Conservation (phyloP, 164 flowering plant species). For the Taxillus chinensis region DNA sequence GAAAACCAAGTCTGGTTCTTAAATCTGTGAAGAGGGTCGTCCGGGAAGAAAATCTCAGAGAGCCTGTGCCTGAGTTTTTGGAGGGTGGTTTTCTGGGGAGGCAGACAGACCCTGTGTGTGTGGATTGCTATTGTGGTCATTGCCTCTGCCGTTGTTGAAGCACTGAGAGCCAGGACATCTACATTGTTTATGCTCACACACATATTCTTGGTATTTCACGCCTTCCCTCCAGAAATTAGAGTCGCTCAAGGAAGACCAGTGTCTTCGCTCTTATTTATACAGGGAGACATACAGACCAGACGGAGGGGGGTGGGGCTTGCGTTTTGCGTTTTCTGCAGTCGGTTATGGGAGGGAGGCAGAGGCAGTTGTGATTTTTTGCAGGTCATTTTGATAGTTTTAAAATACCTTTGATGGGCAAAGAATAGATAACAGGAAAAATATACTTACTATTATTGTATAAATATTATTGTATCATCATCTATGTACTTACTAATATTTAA, state of each 20-base stretch:
- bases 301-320: too few species aligned
- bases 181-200: not conserved
- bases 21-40: not conserved
- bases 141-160: not conserved
- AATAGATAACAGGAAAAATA: too few species aligned
- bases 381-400: too few species aligned
- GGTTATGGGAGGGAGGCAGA: too few species aligned
- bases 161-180: not conserved
- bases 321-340: too few species aligned
- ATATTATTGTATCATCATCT: too few species aligned
- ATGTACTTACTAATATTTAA: too few species aligned
- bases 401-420: too few species aligned
- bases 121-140: not conserved
- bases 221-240: not conserved
- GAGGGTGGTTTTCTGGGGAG: not conserved
- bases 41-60: not conserved
- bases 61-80: not conserved
- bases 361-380: too few species aligned
- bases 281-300: not conserved
- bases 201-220: not conserved
- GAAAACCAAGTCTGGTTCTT: not conserved
- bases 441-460: too few species aligned
- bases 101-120: not conserved
- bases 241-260: not conserved
- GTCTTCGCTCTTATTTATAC: not conserved